phyloP scores from a whole-genome alignment of 257 asterid genomes.

The Petunia secreta region DNA sequence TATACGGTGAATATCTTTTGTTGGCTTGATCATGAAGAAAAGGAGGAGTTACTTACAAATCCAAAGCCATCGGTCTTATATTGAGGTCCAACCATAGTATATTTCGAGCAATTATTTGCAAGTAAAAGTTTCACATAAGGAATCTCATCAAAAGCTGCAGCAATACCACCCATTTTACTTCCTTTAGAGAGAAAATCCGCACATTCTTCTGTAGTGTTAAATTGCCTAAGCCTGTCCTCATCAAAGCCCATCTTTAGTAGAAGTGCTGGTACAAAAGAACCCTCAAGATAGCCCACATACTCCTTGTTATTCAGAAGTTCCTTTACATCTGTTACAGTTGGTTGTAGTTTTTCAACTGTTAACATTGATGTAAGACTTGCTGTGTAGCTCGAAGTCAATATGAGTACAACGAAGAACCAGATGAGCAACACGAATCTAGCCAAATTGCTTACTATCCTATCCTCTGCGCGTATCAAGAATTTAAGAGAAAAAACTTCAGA shows the following conservation, averaged over 20 bases:
- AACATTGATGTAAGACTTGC: slow-evolving; percentile 59
- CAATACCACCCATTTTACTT: slow-evolving; percentile 41
- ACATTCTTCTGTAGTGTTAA: slow-evolving; percentile 25
- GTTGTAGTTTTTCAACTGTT: slow-evolving; percentile 55
- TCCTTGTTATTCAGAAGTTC: slow-evolving; percentile 40
- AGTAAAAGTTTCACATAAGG: slow-evolving; percentile 45
- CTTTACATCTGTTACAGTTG: slow-evolving; percentile 46
- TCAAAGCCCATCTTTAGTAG: slow-evolving; percentile 31
- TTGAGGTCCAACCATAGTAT: slow-evolving; percentile 36
- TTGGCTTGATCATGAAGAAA: too few relatives aligned
- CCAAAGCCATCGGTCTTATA: slow-evolving; percentile 43
- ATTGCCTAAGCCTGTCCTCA: slow-evolving; percentile 28
- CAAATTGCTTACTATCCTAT: slow-evolving; percentile 45
- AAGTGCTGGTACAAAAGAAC: slow-evolving; percentile 27
- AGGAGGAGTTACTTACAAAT: slow-evolving; percentile 36
- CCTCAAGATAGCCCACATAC: slow-evolving; percentile 29
- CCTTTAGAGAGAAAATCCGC: slow-evolving; percentile 34
- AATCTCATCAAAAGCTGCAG: slow-evolving; percentile 44
- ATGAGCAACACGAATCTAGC: slow-evolving; percentile 50
- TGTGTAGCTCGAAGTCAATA: slow-evolving; percentile 55
- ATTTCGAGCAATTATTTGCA: slow-evolving; percentile 34
- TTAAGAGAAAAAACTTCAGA: not conserved
- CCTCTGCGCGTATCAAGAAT: slow-evolving; percentile 34
- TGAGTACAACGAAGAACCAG: slow-evolving; percentile 47
- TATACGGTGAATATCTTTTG: too few relatives aligned